phyloP scores from a whole-genome alignment of 306 rosid species.

The Inga leiocalycina region DNA sequence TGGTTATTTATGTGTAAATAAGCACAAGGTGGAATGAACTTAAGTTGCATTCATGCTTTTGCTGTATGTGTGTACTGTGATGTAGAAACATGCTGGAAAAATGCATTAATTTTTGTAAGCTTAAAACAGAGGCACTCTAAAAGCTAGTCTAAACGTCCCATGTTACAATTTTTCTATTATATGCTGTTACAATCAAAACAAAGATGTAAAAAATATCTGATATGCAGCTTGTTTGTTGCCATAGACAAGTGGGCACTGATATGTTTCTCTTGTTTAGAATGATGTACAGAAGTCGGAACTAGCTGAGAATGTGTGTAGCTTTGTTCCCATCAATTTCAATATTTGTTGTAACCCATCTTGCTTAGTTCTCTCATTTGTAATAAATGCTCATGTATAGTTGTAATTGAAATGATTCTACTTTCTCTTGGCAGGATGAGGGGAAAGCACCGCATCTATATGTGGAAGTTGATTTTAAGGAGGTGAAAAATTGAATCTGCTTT shows the following conservation, averaged over 20 bases:
- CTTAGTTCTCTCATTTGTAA: slow-evolving; percentile 16
- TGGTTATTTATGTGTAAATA: slow-evolving; percentile 1
- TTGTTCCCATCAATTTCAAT: slow-evolving; percentile 6
- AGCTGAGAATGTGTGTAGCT: slow-evolving; percentile 1
- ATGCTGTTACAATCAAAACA: not conserved
- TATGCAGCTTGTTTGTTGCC: slow-evolving; percentile 12
- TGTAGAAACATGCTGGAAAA: not conserved
- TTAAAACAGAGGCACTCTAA: not conserved
- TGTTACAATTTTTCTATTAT: not conserved
- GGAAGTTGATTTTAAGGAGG: slow-evolving; percentile 97
- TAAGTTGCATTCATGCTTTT: not conserved
- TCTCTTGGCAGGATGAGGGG: slow-evolving; percentile 76
- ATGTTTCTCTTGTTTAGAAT: not conserved
- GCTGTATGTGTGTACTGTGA: slow-evolving; percentile 10
- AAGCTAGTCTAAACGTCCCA: not conserved
- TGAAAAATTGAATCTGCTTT: slow-evolving; percentile 34
- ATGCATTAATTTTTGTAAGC: not conserved
- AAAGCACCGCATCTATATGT: slow-evolving; percentile 80
- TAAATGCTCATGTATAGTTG: slow-evolving; percentile 20
- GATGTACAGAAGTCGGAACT: not conserved
- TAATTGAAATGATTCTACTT: slow-evolving; percentile 24
- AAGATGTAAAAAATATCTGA: slow-evolving; percentile 15
- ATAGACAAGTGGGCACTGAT: not conserved
- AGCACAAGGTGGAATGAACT: slow-evolving; percentile 10
- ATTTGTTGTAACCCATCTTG: slow-evolving; percentile 16